Conservation (phyloP, 306 rosid genomes). For the Pueraria montana region DNA sequence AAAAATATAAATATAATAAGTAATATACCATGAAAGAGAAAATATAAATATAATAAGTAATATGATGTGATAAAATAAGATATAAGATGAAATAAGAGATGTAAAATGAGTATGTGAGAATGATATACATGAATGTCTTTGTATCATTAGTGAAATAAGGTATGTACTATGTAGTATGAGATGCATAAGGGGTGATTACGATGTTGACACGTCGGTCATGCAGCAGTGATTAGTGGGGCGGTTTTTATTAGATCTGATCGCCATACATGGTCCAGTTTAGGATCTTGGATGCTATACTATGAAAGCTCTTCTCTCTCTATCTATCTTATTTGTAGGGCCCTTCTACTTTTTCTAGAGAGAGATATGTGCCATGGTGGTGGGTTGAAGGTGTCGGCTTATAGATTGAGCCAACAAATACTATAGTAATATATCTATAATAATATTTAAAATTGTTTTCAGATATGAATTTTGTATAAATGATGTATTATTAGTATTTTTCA, state of each 20-base stretch:
- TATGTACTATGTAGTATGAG: slow-evolving; percentile 42
- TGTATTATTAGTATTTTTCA: neutral
- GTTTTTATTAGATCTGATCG: slow-evolving; percentile 54
- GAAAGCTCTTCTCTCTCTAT: slow-evolving; percentile 29
- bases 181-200: slow-evolving; percentile 57
- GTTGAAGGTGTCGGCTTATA: slow-evolving; percentile 68
- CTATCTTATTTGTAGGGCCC: slow-evolving; percentile 69
- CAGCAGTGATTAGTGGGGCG: slow-evolving; percentile 58
- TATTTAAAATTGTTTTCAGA: no score
- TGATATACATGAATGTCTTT: no score
- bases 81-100: no score
- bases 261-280: slow-evolving; percentile 44
- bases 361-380: slow-evolving; percentile 46
- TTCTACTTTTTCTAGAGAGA: slow-evolving; percentile 60
- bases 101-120: no score
- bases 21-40: no score
- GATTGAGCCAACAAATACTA: slow-evolving; percentile 41
- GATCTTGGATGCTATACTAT: slow-evolving; percentile 52
- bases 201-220: slow-evolving; percentile 83
- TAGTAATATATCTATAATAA: neutral
- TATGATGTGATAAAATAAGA: neutral
- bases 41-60: neutral
- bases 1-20: neutral
- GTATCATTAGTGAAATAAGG: no score
- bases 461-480: no score